A percentile compares a stretch with the other conserved stretches of the same genome.
These are phyloP conservation scores for Hansenula sp. DNA, from an alignment of 1,139 yeast genomes.

Conservation along the genomic window DNA sequence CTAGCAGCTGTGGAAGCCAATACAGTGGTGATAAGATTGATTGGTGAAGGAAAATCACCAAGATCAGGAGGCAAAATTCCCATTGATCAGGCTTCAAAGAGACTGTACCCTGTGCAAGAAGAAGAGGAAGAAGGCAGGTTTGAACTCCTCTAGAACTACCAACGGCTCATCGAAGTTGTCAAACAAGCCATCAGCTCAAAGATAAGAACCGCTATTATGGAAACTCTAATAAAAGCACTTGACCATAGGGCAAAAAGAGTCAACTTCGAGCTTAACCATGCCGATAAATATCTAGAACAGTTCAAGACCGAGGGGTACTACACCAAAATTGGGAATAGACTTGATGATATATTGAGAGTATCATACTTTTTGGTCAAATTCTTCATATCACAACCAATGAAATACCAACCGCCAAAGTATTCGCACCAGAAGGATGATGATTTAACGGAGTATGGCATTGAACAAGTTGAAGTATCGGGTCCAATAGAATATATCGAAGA, in stretches of 20 bases:
- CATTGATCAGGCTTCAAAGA: too few species aligned
- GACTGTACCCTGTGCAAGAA: too few species aligned
- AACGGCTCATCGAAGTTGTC: too few species aligned
- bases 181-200: too few species aligned
- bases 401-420: not conserved
- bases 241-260: slow-evolving; percentile 3
- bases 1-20: too few species aligned
- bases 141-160: too few species aligned
- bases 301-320: slow-evolving; percentile 5
- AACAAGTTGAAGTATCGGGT: not conserved
- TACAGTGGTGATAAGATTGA: too few species aligned
- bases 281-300: slow-evolving; percentile 6
- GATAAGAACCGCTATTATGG: slow-evolving; percentile 3
- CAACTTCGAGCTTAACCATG: slow-evolving; percentile 1
- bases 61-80: too few species aligned
- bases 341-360: slow-evolving; percentile 7
- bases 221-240: slow-evolving; percentile 1
- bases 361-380: slow-evolving; percentile 8
- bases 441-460: slow-evolving; percentile 4
- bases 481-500: slow-evolving; percentile 1
- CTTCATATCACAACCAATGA: slow-evolving; percentile 6
- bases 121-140: too few species aligned
- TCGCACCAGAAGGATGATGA: not conserved
- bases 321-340: slow-evolving; percentile 4
- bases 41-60: too few species aligned